phyloP scores from a whole-genome alignment of 2,329 filamentous ascomycete genomes.

The Ascochyta pisi region DNA sequence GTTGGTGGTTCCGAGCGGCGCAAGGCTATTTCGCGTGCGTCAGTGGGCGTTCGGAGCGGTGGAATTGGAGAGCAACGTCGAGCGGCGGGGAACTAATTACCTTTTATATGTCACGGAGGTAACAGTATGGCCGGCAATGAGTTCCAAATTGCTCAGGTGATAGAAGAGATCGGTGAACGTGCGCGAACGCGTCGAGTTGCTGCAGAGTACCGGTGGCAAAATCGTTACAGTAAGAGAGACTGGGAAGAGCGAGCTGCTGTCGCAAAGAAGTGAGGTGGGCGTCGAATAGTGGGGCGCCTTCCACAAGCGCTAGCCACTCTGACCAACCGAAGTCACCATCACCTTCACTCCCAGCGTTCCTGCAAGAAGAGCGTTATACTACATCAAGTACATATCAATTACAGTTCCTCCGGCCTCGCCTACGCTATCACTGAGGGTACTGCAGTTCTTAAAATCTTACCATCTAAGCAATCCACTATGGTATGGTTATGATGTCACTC shows the following conservation, averaged over 20 bases:
- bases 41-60: slow-evolving; percentile 23
- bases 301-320: slow-evolving; percentile 28
- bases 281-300: slow-evolving; percentile 37
- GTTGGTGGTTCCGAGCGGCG: slow-evolving; percentile 11
- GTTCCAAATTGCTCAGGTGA: slow-evolving; percentile 21
- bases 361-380: background rate
- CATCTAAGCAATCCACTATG: slow-evolving; percentile 22
- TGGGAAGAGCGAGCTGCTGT: slow-evolving; percentile 33
- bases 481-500: slow-evolving; percentile 41
- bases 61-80: slow-evolving; percentile 31
- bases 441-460: background rate
- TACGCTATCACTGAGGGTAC: background rate
- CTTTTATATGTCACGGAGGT: slow-evolving; percentile 30
- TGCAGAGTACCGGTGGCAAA: slow-evolving; percentile 35
- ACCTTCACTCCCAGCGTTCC: slow-evolving; percentile 13
- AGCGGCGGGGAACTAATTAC: slow-evolving; percentile 28
- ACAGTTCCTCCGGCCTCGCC: background rate
- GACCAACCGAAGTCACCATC: slow-evolving; percentile 18
- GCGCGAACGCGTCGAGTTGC: slow-evolving; percentile 26
- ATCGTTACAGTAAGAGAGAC: slow-evolving; percentile 23
- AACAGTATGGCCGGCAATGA: slow-evolving; percentile 23
- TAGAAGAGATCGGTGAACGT: slow-evolving; percentile 12
- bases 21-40: slow-evolving; percentile 18
- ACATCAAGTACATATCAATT: background rate
- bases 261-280: slow-evolving; percentile 27